Percentiles rank a stretch among this genome's conserved stretches.
Conservation (phyloP, 208 protist species). For the Leishmania turanica region DNA sequence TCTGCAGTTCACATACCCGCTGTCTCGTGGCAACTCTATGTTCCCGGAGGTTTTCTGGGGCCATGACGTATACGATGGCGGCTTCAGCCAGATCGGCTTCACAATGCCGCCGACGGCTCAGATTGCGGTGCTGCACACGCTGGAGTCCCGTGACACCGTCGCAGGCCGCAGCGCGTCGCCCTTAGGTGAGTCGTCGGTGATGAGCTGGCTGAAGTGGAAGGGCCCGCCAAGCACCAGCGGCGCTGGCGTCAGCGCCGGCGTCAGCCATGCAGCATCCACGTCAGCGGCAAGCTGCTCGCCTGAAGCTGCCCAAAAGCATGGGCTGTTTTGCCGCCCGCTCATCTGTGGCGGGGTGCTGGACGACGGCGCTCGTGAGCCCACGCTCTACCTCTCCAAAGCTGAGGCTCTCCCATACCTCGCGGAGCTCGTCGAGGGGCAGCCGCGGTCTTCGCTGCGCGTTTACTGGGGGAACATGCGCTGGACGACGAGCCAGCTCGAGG, state of each 20-base stretch:
- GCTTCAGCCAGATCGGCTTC: conserved; percentile 82
- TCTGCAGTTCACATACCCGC: conserved; percentile 74
- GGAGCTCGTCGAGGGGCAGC: conserved; percentile 61
- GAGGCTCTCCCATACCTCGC: conserved; percentile 84
- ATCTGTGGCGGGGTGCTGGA: conserved; percentile 49
- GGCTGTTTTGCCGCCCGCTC: conserved; percentile 63
- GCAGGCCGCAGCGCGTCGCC: background rate
- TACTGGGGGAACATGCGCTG: conserved; percentile 90
- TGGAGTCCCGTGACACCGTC: conserved; percentile 37
- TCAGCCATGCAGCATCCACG: background rate
- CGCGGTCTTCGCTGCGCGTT: conserved; percentile 75
- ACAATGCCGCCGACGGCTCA: conserved; percentile 89
- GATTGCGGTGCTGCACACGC: conserved; percentile 78
- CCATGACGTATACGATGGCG: conserved; percentile 86
- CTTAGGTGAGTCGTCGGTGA: conserved; percentile 24
- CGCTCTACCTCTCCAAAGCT: conserved; percentile 77
- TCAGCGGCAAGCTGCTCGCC: conserved; percentile 6
- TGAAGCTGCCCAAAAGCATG: conserved; percentile 26
- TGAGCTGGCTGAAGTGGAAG: conserved; percentile 66
- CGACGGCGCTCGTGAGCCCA: conserved; percentile 72
- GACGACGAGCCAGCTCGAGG: conserved; percentile 72
- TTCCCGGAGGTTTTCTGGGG: conserved; percentile 93
- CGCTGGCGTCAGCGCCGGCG: background rate
- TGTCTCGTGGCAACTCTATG: conserved; percentile 84
- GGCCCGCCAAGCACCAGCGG: conserved; percentile 12